Conservation (phyloP, 2,329 filamentous ascomycete species). For the Botrytis galanthina region DNA sequence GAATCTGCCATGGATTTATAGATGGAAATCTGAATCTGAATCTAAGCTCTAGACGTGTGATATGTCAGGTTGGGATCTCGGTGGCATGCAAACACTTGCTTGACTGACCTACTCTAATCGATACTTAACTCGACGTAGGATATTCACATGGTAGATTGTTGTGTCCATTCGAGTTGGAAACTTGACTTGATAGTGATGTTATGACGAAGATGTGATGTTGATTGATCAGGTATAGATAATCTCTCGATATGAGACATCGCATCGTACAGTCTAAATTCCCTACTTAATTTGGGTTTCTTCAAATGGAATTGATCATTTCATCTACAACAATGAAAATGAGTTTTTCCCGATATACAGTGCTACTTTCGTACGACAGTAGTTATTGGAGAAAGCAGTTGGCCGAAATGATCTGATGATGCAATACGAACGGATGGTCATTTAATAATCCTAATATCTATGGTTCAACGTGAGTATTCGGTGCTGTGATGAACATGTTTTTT, state of each 20-base stretch:
- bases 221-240: background rate
- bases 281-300: background rate
- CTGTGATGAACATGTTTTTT: background rate
- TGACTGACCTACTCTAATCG: too few species aligned
- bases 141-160: background rate
- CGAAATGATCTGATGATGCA: background rate
- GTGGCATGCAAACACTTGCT: background rate
- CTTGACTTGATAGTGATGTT: background rate
- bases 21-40: too few species aligned
- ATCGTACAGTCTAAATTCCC: background rate
- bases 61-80: accelerated
- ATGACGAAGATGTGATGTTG: background rate
- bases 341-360: background rate
- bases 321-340: background rate
- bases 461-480: background rate
- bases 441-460: background rate
- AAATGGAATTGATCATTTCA: background rate
- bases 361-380: background rate
- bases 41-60: too few species aligned
- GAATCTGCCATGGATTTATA: too few species aligned
- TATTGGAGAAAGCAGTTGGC: accelerated
- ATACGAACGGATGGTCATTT: too few species aligned
- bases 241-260: background rate
- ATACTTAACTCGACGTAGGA: background rate
- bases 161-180: background rate